Base-by-base conservation (phyloP, 257 asterid genomes). In the Hygrophila difformis region DNA sequence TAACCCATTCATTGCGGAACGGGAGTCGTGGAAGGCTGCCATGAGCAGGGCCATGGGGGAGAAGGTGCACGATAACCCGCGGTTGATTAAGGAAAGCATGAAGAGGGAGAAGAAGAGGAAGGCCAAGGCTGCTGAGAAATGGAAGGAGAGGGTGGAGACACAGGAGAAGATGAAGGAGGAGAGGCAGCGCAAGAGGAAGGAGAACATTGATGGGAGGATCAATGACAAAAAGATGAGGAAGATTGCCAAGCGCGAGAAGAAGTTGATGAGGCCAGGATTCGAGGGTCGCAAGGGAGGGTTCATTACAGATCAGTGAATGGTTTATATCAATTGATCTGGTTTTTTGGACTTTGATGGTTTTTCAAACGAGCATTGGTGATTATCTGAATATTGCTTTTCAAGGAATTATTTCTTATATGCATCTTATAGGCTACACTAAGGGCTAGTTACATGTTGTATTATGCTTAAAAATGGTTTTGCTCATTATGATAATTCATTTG, bases 191-290 rank as follows among this genome's bases (percentile, higher is more conserved):
- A 87, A 80, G 82, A 78, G 95, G 78, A 74, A 40, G 49, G 84
- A 83, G 16, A 87, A 87, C 50, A 83, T 87, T 22, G 64, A 37
- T 3, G 97, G 78, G 23, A 73, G 91, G 68, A 74, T 78, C 36
- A 79, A 69, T 8, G 93, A 87, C 35, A 87, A 77, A 56, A 87
- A 80, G 79, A 53, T 8, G 63, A 78, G 91, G 76, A 87, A 64
- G 71, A 81, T 84, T 43, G 86, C 93, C 5, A 83, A 84, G 61
- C 73, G 94, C 23, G 96, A 88, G 87, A 88, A 88, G 93, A 88
- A 88, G 70, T 59, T 84, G 53, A 72, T 84, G 94, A 81, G 97
- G 70, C 93, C 93, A 0, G 96, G 97, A 2, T 88, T 84, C 15
- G 97, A 88, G 74, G 97, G 97, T 5, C 60, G 94, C 18, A 84